Percentiles rank a stretch among this genome's conserved stretches.
phyloP scores from a whole-genome alignment of 805 yeast genomes.

The Metschnikowia cerradonensis region DNA sequence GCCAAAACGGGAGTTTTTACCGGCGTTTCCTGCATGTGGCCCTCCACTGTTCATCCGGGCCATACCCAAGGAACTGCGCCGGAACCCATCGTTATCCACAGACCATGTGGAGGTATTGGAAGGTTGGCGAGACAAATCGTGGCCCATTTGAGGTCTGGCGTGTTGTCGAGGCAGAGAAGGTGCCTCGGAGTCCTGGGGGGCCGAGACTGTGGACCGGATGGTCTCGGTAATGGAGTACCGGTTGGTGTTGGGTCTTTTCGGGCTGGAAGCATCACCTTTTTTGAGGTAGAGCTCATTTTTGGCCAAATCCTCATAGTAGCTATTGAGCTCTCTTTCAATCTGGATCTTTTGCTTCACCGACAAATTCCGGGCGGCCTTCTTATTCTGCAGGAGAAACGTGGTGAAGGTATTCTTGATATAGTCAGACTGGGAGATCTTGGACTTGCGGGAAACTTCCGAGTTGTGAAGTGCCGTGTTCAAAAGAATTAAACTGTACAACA shows the following conservation, averaged over 20 bases:
- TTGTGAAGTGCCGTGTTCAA: conserved; percentile 77
- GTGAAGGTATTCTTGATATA: conserved; percentile 40
- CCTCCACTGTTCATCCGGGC: conserved; percentile 21
- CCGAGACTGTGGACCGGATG: conserved; percentile 12
- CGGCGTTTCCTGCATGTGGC: too few species aligned
- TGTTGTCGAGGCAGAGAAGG: conserved; percentile 5
- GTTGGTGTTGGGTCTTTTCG: conserved; percentile 12
- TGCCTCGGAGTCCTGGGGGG: not conserved
- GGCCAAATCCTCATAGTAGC: conserved; percentile 41
- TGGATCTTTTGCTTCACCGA: conserved; percentile 39
- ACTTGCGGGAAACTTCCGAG: conserved; percentile 33
- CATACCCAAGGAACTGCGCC: conserved; percentile 27
- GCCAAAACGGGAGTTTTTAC: conserved; percentile 26
- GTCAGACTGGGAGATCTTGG: conserved; percentile 38
- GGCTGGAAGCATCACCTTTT: conserved; percentile 16
- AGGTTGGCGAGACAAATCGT: conserved; percentile 21
- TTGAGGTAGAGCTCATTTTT: conserved; percentile 40
- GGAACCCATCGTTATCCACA: conserved; percentile 23
- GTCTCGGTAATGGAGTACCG: conserved; percentile 22
- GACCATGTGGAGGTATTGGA: conserved; percentile 38
- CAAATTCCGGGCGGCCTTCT: conserved; percentile 24
- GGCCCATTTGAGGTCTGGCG: conserved; percentile 2
- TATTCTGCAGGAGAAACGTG: conserved; percentile 38
- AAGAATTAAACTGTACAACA: conserved; percentile 66
- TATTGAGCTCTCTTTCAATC: conserved; percentile 42